phyloP scores from a whole-genome alignment of 768 basidiomycete genomes.

The Lactarius quietus region DNA sequence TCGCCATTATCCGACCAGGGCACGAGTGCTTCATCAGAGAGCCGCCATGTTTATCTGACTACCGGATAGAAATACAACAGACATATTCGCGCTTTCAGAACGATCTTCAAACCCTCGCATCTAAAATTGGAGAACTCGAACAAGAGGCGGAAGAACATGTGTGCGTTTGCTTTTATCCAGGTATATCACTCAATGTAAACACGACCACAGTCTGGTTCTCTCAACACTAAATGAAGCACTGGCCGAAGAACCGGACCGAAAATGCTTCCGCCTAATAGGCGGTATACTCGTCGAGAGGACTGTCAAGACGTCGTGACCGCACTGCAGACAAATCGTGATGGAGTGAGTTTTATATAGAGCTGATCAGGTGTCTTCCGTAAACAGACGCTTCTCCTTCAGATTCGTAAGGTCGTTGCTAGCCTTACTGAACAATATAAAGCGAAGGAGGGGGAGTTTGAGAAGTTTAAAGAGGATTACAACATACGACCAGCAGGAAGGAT shows the following conservation, averaged over 20 bases:
- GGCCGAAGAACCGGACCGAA: conserved; percentile 80
- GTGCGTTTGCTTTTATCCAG: conserved; percentile 44
- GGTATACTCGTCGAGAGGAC: conserved; percentile 95
- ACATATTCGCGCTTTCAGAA: conserved; percentile 78
- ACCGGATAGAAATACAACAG: conserved; percentile 75
- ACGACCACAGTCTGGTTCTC: conserved; percentile 70
- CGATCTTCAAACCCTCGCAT: conserved; percentile 87
- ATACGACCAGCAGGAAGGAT: conserved; percentile 50
- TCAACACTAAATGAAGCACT: conserved; percentile 81
- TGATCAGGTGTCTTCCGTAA: conserved; percentile 20
- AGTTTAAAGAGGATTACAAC: conserved; percentile 73
- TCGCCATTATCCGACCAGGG: conserved; percentile 70
- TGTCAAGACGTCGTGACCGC: conserved; percentile 90
- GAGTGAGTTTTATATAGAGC: conserved; percentile 48
- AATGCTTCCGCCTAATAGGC: conserved; percentile 95
- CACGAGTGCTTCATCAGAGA: conserved; percentile 36
- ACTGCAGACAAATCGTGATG: conserved; percentile 83
- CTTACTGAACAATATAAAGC: conserved; percentile 85
- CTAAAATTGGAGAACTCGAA: conserved; percentile 95
- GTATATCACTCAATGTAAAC: conserved; percentile 8
- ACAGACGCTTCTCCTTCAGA: conserved; percentile 44
- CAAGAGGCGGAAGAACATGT: conserved; percentile 93
- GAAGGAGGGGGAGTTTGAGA: conserved; percentile 81
- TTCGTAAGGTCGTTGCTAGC: conserved; percentile 72
- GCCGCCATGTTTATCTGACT: conserved; percentile 16